phyloP scores from a whole-genome alignment of 768 basidiomycete genomes.

The Mycena pura region DNA sequence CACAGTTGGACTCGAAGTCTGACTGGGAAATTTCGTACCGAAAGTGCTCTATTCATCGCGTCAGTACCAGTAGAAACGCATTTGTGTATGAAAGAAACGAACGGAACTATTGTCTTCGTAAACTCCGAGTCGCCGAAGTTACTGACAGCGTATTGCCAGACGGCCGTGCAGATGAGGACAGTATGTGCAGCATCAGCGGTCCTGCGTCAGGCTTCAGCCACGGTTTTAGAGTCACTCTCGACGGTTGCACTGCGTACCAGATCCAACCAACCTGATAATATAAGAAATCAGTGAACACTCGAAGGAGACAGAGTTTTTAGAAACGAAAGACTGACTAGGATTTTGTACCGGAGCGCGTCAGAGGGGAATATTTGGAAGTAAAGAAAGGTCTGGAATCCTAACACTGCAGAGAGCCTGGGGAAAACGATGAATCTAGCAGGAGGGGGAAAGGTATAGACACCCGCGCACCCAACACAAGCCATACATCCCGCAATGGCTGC shows the following conservation, averaged over 20 bases:
- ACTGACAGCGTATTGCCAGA: slow-evolving; percentile 48
- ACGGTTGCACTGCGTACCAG: slow-evolving; percentile 8
- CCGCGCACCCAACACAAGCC: slow-evolving; percentile 6
- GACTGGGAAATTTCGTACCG: background rate
- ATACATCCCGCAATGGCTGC: slow-evolving; percentile 11
- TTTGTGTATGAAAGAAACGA: background rate
- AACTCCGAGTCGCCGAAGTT: slow-evolving; percentile 35
- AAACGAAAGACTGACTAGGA: slow-evolving; percentile 5
- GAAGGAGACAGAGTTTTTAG: background rate
- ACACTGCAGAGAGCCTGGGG: slow-evolving; percentile 10
- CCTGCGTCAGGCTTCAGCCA: too few species aligned
- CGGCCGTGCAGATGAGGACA: slow-evolving; percentile 42
- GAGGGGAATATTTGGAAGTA: slow-evolving; percentile 19
- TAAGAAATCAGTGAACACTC: background rate
- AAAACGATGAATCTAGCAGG: background rate
- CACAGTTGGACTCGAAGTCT: background rate
- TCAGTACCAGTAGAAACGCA: slow-evolving; percentile 38
- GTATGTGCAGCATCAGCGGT: slow-evolving; percentile 47
- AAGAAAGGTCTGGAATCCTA: slow-evolving; percentile 19
- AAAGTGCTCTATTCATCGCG: slow-evolving; percentile 23
- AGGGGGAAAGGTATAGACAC: background rate
- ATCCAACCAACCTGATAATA: slow-evolving; percentile 14
- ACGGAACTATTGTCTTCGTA: slow-evolving; percentile 47
- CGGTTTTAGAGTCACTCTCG: too few species aligned
- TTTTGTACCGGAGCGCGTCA: slow-evolving; percentile 9